These are phyloP conservation scores for Urochloa ruziziensis DNA, from an alignment of 176 grass and related monocot genomes.

Conservation along the genomic window DNA sequence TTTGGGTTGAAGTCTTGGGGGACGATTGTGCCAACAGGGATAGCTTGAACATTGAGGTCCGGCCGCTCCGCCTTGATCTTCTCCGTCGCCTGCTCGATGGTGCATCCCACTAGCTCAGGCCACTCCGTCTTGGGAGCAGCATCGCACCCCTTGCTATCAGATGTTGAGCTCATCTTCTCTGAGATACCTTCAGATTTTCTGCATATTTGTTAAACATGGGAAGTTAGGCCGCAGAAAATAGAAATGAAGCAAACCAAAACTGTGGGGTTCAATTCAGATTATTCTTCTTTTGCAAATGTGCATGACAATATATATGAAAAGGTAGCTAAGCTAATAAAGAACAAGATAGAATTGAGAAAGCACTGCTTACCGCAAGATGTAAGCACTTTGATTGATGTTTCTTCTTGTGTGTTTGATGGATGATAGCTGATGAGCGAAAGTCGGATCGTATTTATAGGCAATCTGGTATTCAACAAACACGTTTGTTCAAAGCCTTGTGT, in stretches of 20 bases:
- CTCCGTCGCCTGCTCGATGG: constrained; percentile 26
- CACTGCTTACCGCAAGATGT: not conserved
- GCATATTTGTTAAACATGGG: not conserved
- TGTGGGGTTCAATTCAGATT: not conserved
- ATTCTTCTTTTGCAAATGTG: not conserved
- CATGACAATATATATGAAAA: not conserved
- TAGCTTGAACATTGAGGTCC: too few species aligned
- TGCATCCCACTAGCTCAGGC: constrained; percentile 24
- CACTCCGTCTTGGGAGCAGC: constrained; percentile 46
- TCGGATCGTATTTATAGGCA: not conserved
- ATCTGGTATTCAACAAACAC: not conserved
- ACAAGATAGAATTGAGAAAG: not conserved
- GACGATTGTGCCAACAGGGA: too few species aligned
- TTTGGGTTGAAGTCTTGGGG: too few species aligned
- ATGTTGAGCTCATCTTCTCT: constrained; percentile 19
- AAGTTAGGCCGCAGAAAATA: not conserved
- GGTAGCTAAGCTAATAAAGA: not conserved
- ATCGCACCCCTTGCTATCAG: constrained; percentile 6
- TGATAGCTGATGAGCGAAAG: not conserved
- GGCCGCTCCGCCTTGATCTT: constrained; percentile 38
- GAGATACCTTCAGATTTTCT: not conserved
- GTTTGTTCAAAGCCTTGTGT: not conserved
- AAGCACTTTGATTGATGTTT: not conserved
- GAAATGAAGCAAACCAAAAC: not conserved
- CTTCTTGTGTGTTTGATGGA: not conserved